Evolutionary conservation across 306 rosid genomes (phyloP).

Genomic region (Sicyos baderoa): DNA sequence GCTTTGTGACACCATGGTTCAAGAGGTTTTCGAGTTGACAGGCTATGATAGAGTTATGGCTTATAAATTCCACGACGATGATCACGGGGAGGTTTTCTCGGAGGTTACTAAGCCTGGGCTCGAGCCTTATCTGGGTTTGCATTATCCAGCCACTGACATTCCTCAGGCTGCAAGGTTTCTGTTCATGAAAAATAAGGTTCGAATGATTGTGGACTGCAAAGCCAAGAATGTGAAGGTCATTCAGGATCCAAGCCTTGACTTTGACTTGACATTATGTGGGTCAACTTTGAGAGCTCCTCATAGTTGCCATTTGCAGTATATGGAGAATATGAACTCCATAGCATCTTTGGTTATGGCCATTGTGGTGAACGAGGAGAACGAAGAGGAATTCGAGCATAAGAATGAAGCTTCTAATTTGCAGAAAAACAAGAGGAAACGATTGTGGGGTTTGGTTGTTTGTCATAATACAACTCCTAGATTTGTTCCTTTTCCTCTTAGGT

Average conservation of each 20-base stretch:
- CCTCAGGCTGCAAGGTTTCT: slow-evolving; percentile 7
- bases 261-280: slow-evolving; percentile 41
- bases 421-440: slow-evolving; percentile 27
- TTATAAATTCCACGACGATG: not conserved
- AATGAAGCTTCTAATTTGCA: not conserved
- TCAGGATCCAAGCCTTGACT: slow-evolving; percentile 29
- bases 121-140: not conserved
- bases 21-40: not conserved
- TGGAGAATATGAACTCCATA: slow-evolving; percentile 69
- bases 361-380: not conserved
- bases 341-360: slow-evolving; percentile 64
- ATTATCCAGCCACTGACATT: slow-evolving; percentile 13
- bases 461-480: slow-evolving; percentile 55
- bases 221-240: slow-evolving; percentile 1
- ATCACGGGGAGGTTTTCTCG: not conserved
- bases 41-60: slow-evolving; percentile 1
- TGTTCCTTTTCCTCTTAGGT: slow-evolving; percentile 69
- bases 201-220: slow-evolving; percentile 5
- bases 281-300: slow-evolving; percentile 74
- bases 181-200: not conserved
- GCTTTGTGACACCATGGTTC: slow-evolving; percentile 10
- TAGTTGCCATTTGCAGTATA: slow-evolving; percentile 53
- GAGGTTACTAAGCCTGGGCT: not conserved
- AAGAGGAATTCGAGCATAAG: not conserved
- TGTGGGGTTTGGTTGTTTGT: slow-evolving; percentile 82